phyloP scores from a whole-genome alignment of 2,329 filamentous ascomycete species.

The Escovopsis sp. region DNA sequence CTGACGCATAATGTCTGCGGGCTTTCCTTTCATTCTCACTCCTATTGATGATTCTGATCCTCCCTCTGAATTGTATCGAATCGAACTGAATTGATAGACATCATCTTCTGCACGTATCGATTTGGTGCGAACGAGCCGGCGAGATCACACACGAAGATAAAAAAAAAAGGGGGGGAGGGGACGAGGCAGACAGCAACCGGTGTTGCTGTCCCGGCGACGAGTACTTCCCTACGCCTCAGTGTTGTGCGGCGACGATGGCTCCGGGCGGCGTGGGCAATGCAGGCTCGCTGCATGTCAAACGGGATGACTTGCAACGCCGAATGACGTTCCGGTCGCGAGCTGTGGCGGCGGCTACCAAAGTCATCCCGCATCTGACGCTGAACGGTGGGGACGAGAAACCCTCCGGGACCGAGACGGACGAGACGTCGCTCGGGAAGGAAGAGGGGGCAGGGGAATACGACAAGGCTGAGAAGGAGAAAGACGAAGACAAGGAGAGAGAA shows the following conservation, averaged over 20 bases:
- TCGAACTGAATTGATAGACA: too few species aligned
- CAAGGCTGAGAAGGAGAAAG: constrained; percentile 2
- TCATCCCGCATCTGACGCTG: neutral
- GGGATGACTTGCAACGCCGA: constrained; percentile 11
- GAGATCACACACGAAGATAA: too few species aligned
- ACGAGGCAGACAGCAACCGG: neutral
- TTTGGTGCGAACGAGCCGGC: too few species aligned
- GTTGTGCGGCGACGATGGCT: constrained; percentile 8
- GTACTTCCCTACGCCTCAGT: neutral
- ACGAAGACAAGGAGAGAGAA: neutral
- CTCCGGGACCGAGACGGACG: constrained; percentile 5
- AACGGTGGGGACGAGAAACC: constrained; percentile 1
- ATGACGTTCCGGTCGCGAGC: too few species aligned
- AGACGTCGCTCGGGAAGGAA: neutral
- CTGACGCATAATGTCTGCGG: too few species aligned
- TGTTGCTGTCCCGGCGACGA: constrained; percentile 1
- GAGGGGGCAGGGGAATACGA: too few species aligned
- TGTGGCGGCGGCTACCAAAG: neutral
- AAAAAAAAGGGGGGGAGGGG: too few species aligned
- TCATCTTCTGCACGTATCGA: too few species aligned
- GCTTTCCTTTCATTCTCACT: too few species aligned
- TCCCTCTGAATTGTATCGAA: too few species aligned
- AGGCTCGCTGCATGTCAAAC: constrained; percentile 15
- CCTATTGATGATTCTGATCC: too few species aligned
- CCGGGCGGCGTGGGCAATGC: constrained; percentile 8